These are phyloP conservation scores for Plicaturopsis crispa DNA, from an alignment of 768 basidiomycete genomes.

Conservation along the genomic window DNA sequence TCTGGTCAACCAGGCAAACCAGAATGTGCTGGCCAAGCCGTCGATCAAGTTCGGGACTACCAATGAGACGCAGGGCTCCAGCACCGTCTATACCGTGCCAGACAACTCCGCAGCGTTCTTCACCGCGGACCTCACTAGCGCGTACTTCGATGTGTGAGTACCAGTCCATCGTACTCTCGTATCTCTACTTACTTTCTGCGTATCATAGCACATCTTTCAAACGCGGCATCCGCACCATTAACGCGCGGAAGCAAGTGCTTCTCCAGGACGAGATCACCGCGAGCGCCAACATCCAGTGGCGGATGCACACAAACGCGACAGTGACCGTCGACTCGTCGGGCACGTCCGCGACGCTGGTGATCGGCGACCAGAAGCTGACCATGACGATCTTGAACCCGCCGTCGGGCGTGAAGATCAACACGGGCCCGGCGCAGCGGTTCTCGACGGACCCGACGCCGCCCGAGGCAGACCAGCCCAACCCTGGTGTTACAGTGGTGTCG, in stretches of 20 bases:
- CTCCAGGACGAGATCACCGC: constrained; percentile 86
- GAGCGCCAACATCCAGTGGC: constrained; percentile 64
- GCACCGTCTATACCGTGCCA: constrained; percentile 64
- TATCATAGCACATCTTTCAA: constrained; percentile 53
- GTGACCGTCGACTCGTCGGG: constrained; percentile 43
- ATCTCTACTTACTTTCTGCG: constrained; percentile 9
- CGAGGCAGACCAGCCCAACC: constrained; percentile 64
- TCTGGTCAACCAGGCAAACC: constrained; percentile 67
- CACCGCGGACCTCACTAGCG: constrained; percentile 66
- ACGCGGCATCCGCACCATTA: constrained; percentile 81
- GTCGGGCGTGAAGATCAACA: constrained; percentile 51
- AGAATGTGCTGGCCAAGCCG: constrained; percentile 48
- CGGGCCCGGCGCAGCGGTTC: constrained; percentile 46
- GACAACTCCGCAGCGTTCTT: constrained; percentile 74
- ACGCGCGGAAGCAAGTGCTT: constrained; percentile 80
- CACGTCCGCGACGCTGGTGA: constrained; percentile 64
- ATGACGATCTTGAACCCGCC: constrained; percentile 65
- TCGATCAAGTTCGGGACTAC: constrained; percentile 36
- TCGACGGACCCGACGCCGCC: constrained; percentile 54
- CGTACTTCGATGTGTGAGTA: constrained; percentile 69
- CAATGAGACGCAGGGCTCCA: constrained; percentile 64
- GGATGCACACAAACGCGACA: constrained; percentile 95
- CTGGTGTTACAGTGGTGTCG: constrained; percentile 70
- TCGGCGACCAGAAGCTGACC: constrained; percentile 61
- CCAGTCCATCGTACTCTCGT: too few relatives aligned